Percentiles rank a stretch among this genome's conserved stretches.
phyloP scores from a whole-genome alignment of 2,329 filamentous ascomycete species.

The Elsinoe fawcettii region DNA sequence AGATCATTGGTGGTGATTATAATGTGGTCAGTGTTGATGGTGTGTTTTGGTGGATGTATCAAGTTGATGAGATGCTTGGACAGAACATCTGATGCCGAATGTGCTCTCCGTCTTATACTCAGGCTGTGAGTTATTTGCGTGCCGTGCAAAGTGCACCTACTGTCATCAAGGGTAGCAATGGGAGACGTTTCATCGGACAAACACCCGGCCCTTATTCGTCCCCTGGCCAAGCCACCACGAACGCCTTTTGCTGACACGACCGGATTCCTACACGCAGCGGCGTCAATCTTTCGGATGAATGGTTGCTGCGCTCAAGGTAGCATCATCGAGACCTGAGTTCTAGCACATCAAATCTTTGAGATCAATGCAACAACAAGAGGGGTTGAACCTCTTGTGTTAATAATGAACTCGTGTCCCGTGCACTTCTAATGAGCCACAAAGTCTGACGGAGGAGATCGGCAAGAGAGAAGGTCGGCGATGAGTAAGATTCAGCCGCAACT shows the following conservation, averaged over 20 bases:
- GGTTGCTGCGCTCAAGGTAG: neutral
- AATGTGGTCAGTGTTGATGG: neutral
- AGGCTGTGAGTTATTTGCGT: neutral
- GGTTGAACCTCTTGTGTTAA: neutral
- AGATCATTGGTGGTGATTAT: conserved; percentile 22
- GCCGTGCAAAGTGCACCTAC: neutral
- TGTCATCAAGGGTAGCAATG: neutral
- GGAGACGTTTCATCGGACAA: neutral
- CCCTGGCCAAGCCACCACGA: conserved; percentile 5
- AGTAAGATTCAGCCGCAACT: conserved; percentile 2
- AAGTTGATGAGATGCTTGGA: neutral
- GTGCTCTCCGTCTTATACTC: neutral
- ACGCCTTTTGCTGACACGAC: conserved; percentile 8
- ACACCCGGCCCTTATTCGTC: conserved; percentile 6
- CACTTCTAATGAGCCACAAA: too few species aligned
- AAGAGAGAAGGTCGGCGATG: neutral
- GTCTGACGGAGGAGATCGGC: conserved; percentile 3
- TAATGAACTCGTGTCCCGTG: neutral
- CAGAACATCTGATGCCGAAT: neutral
- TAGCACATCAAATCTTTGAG: neutral
- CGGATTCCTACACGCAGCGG: neutral
- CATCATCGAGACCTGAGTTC: neutral
- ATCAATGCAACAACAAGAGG: neutral
- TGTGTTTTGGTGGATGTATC: neutral
- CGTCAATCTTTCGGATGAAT: neutral